phyloP scores from a whole-genome alignment of 192 early-diverging fungal genomes.

The Pilaira anomala region DNA sequence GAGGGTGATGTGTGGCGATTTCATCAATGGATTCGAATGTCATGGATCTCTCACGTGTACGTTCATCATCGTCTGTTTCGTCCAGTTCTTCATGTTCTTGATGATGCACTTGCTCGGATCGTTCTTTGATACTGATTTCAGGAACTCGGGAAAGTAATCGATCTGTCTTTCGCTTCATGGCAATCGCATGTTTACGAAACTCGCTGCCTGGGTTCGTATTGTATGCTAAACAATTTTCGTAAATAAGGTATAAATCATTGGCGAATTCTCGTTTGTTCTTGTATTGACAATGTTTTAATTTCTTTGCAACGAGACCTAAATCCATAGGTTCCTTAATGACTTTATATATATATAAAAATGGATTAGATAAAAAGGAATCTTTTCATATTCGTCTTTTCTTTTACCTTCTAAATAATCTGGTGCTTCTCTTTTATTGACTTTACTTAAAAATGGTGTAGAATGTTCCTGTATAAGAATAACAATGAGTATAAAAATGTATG shows the following conservation, averaged over 20 bases:
- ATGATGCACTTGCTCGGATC: conserved; percentile 47
- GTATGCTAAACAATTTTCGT: conserved; percentile 86
- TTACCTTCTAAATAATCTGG: conserved; percentile 86
- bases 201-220: conserved; percentile 83
- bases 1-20: too few relatives aligned
- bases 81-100: conserved; percentile 55
- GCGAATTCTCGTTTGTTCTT: conserved; percentile 82
- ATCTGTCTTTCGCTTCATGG: conserved; percentile 74
- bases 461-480: conserved; percentile 55
- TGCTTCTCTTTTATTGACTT: conserved; percentile 85
- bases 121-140: conserved; percentile 60
- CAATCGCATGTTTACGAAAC: conserved; percentile 78
- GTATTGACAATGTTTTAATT: conserved; percentile 76
- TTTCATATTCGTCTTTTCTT: not conserved
- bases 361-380: not conserved
- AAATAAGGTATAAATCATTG: conserved; percentile 84
- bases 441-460: conserved; percentile 80
- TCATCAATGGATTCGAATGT: too few relatives aligned
- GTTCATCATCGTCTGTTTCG: conserved; percentile 44
- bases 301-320: conserved; percentile 81
- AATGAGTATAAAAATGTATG: too few relatives aligned
- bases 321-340: conserved; percentile 96
- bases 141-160: conserved; percentile 75
- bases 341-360: conserved; percentile 18
- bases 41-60: too few relatives aligned